Evolutionary conservation across 768 basidiomycete species (phyloP).

Genomic region (Auriculariales sp.): DNA sequence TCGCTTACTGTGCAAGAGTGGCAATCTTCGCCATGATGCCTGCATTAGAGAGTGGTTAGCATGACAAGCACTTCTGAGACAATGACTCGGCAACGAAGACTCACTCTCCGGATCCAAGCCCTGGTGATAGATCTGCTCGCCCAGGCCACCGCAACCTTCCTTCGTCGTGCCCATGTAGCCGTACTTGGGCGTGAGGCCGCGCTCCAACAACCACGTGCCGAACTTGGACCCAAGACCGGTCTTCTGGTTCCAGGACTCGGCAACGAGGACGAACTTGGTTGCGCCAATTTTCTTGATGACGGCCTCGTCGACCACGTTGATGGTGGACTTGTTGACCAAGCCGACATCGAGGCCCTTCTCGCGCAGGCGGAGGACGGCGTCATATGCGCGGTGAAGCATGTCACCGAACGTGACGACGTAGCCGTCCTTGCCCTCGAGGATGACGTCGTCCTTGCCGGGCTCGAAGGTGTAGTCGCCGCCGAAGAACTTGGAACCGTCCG

Average conservation of each 20-base stretch:
- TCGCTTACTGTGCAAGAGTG: too few relatives aligned
- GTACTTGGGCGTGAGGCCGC: slow-evolving; percentile 64
- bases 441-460: slow-evolving; percentile 75
- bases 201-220: slow-evolving; percentile 78
- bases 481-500: slow-evolving; percentile 56
- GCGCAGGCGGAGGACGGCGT: slow-evolving; percentile 64
- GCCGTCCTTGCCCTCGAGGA: slow-evolving; percentile 61
- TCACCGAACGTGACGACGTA: slow-evolving; percentile 81
- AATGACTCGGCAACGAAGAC: too few relatives aligned
- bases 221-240: slow-evolving; percentile 81
- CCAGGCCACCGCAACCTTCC: slow-evolving; percentile 59
- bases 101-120: slow-evolving; percentile 64
- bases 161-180: slow-evolving; percentile 68
- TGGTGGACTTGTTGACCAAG: slow-evolving; percentile 71
- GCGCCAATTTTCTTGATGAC: slow-evolving; percentile 59
- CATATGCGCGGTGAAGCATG: slow-evolving; percentile 72
- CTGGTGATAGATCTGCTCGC: slow-evolving; percentile 76
- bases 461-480: slow-evolving; percentile 57
- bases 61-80: too few relatives aligned
- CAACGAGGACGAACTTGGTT: slow-evolving; percentile 68
- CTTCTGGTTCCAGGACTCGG: slow-evolving; percentile 79
- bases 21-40: too few relatives aligned
- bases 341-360: slow-evolving; percentile 67
- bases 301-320: slow-evolving; percentile 76
- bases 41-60: too few relatives aligned